Evolutionary conservation across 441 rosid species (phyloP), one percentile per base, ranked within the genome.

Genomic region (Jatropha multifida): DNA sequence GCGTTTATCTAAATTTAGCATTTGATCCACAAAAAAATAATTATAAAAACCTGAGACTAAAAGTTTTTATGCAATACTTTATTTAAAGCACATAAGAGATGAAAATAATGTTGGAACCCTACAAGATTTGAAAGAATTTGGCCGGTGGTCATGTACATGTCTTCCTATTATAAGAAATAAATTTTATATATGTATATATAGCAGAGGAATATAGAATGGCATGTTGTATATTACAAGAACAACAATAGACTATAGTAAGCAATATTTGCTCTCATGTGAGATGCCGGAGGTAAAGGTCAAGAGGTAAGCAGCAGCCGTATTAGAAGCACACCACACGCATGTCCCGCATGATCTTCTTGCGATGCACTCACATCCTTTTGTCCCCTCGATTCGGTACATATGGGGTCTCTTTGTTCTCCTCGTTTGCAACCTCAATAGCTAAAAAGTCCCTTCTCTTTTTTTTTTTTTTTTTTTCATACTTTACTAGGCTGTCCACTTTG

Each of bases 361-460:
- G 69, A 76, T 37, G 72, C 85, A 42, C 62, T 75, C 73, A 6
- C 81, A 66, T 67, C 70, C 49, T n/a, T 44, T 3, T 84, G 90
- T 81, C 80, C 76, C 86, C 84, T 68, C 42, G 83, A 83, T 83
- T 81, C 78, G 75, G 49, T 67, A 26, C 85, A 58, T 13, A 72
- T 81, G 81, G 88, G 88, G 76, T 56, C 85, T 20, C 27, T 58
- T 11, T 80, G 82, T 71, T 70, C 74, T 26, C 48, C 56, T 14
- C 11, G 51, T 72, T 69, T 37, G 23, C 27, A 23, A 26, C 69
- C 71, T 20, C 23, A 63, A 38, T 56, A 49, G 18, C 40, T 52
- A 5, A 52, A 15, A 52, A 17, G 7, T 17, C 7, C 56, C 15
- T 51, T 51, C 4, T 56, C 32, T n/a, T 7, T 56, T 10, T n/a